Evolutionary conservation across 2,329 filamentous ascomycete species (phyloP).

Genomic region (Grosmannia clavigera): DNA sequence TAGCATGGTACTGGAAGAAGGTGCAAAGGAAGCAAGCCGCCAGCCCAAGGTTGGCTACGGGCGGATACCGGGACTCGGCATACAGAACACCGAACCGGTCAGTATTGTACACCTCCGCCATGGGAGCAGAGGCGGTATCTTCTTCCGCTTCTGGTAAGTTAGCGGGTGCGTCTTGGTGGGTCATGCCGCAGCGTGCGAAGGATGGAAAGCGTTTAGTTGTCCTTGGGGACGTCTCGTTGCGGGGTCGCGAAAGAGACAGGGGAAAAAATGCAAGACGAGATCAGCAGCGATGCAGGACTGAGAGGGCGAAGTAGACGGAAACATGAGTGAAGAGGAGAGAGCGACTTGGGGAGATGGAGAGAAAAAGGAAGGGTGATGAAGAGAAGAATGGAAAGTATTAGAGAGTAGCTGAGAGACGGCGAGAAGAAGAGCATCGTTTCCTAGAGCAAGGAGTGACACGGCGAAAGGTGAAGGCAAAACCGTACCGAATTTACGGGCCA

Average conservation of each 20-base stretch:
- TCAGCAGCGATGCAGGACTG: not conserved
- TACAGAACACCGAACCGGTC: slow-evolving; percentile 10
- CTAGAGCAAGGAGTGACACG: not conserved
- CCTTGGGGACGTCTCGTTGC: not conserved
- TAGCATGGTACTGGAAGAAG: slow-evolving; percentile 5
- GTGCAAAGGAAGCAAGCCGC: slow-evolving; percentile 7
- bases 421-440: not conserved
- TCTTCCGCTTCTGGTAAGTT: not conserved
- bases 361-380: not conserved
- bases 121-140: not conserved
- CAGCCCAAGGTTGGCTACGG: slow-evolving; percentile 7
- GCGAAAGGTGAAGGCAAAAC: not conserved
- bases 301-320: not conserved
- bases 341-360: not conserved
- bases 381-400: not conserved
- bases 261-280: not conserved
- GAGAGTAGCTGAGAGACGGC: not conserved
- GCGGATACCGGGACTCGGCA: slow-evolving; percentile 2
- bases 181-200: not conserved
- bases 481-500: not conserved
- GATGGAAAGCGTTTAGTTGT: not conserved
- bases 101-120: slow-evolving; percentile 11
- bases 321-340: not conserved
- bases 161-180: not conserved
- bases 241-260: not conserved